Percentiles rank a stretch among this genome's conserved stretches.
phyloP scores from a whole-genome alignment of 2,329 filamentous ascomycete species.

The Fusarium domesticum region DNA sequence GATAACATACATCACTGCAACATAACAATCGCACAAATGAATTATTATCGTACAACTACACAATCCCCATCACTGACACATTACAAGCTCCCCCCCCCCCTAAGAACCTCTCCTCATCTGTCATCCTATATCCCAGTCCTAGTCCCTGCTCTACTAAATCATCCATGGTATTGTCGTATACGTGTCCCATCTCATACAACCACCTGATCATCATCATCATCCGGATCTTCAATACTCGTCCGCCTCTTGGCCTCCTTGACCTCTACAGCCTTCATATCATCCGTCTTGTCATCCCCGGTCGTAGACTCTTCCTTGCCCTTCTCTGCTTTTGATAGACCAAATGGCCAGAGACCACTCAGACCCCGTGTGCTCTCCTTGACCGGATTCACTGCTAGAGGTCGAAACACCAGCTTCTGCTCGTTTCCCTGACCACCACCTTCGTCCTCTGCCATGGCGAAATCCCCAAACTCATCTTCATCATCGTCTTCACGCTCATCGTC shows the following conservation, averaged over 20 bases:
- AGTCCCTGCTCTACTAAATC: conserved; percentile 8
- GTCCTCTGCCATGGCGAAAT: conserved; percentile 64
- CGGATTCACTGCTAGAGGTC: conserved; percentile 54
- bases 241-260: conserved; percentile 52
- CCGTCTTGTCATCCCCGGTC: conserved; percentile 11
- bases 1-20: background rate
- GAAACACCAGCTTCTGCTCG: conserved; percentile 47
- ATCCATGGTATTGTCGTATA: conserved; percentile 21
- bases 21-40: conserved; percentile 1
- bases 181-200: conserved; percentile 32
- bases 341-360: conserved; percentile 58
- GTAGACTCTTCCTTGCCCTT: conserved; percentile 28
- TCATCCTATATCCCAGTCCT: conserved; percentile 9
- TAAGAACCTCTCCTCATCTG: conserved; percentile 4
- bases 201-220: conserved; percentile 52
- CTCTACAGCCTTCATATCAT: conserved; percentile 43
- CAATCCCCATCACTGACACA: background rate
- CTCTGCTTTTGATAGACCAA: conserved; percentile 43
- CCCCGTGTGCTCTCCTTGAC: conserved; percentile 38
- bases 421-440: conserved; percentile 31
- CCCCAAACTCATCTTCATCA: conserved; percentile 65
- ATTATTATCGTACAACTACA: conserved; percentile 6
- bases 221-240: conserved; percentile 59
- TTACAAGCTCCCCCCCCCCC: background rate
- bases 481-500: conserved; percentile 53